Percentiles rank a stretch among this genome's conserved stretches.
Evolutionary conservation across 306 rosid genomes (phyloP).

Genomic region (Corylus heterophylla): DNA sequence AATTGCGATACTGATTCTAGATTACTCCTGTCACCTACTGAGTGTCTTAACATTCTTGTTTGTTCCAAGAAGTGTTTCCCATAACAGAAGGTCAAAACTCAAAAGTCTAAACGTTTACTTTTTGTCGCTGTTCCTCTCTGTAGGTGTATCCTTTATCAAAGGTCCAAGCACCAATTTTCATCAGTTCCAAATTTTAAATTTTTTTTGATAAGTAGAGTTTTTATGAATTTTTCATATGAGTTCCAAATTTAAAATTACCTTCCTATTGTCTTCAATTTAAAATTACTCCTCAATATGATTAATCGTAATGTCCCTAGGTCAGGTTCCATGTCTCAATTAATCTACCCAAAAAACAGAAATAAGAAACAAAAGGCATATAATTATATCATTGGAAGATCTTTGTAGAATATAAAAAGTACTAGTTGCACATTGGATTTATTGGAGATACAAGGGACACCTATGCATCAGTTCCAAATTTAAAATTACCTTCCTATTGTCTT

Average conservation of each 20-base stretch:
- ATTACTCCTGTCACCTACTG: not conserved
- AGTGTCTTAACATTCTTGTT: not conserved
- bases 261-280: slow-evolving; percentile 77
- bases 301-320: not conserved
- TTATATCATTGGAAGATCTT: not conserved
- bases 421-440: not conserved
- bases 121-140: not conserved
- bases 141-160: not conserved
- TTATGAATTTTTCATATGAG: not conserved
- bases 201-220: too few relatives aligned
- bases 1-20: not conserved
- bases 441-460: slow-evolving; percentile 3
- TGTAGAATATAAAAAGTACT: not conserved
- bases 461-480: slow-evolving; percentile 2
- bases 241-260: slow-evolving; percentile 43
- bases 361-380: not conserved
- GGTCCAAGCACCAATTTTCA: not conserved
- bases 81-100: not conserved
- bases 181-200: slow-evolving; percentile 7
- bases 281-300: not conserved
- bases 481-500: slow-evolving; percentile 83
- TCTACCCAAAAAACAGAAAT: not conserved
- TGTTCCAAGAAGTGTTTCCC: not conserved
- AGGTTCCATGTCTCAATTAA: not conserved
- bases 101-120: not conserved